A percentile compares a stretch with the other conserved stretches of the same genome.
These are phyloP conservation scores for Castanea mollissima DNA, from an alignment of 306 rosid species.

Conservation along the genomic window DNA sequence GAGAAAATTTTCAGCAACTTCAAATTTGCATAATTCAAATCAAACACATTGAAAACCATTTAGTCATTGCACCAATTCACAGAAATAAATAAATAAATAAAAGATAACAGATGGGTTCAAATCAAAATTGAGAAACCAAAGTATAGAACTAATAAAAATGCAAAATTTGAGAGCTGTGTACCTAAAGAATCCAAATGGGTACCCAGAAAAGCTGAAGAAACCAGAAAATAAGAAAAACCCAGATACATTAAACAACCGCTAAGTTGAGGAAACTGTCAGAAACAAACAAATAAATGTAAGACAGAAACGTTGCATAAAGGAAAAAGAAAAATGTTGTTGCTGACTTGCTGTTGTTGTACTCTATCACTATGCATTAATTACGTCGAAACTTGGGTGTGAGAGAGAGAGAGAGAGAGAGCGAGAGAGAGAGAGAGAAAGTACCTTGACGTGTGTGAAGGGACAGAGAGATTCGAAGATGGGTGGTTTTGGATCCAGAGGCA, in stretches of 20 bases:
- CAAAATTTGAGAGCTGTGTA: background rate
- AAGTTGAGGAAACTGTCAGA: background rate
- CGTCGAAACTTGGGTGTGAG: background rate
- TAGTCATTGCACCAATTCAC: background rate
- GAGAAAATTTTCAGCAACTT: background rate
- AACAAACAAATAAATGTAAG: background rate
- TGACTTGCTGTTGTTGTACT: too few relatives aligned
- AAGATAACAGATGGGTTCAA: background rate
- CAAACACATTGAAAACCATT: constrained; percentile 5
- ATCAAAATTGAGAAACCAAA: background rate
- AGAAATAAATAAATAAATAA: background rate
- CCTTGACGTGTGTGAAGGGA: constrained; percentile 25
- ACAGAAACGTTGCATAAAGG: background rate
- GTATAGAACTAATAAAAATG: background rate
- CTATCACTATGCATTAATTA: background rate
- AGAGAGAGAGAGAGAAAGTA: background rate
- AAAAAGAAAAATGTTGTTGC: background rate
- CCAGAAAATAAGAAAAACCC: background rate
- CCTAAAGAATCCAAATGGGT: constrained; percentile 2
- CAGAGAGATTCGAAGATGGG: background rate
- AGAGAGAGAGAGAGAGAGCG: background rate
- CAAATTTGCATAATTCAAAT: constrained; percentile 8
- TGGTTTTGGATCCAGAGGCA: constrained; percentile 1
- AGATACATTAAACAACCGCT: background rate
- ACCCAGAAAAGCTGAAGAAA: constrained; percentile 4